Evolutionary conservation across 1,284 basidiomycete genomes (phyloP).

Genomic region (Malassezia psittaci): DNA sequence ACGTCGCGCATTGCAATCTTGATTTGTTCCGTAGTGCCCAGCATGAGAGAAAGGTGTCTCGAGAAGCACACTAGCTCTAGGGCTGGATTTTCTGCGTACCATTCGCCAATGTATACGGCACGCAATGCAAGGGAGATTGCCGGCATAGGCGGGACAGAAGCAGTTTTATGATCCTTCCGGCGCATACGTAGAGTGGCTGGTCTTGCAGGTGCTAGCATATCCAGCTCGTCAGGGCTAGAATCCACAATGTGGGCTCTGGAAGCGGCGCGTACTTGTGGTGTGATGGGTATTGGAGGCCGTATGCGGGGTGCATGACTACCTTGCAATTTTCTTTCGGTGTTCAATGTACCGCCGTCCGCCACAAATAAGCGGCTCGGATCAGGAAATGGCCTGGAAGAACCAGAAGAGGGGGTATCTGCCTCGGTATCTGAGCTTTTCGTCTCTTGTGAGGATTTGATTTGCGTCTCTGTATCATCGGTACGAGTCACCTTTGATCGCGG

Average conservation of each 20-base stretch:
- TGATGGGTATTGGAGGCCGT: neutral
- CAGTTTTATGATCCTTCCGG: neutral
- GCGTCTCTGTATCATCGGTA: neutral
- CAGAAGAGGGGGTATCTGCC: neutral
- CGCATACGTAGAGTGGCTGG: constrained; percentile 13
- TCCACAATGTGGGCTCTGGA: neutral
- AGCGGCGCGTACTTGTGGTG: neutral
- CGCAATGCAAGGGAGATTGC: neutral
- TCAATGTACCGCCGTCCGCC: too few relatives aligned
- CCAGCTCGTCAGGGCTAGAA: constrained; percentile 15
- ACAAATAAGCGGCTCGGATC: too few relatives aligned
- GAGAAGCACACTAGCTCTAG: constrained; percentile 9
- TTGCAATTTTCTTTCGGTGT: neutral
- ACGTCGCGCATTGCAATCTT: constrained; percentile 14
- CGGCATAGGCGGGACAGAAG: neutral
- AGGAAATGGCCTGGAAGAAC: too few relatives aligned
- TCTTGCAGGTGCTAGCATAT: constrained; percentile 1
- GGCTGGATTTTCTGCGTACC: neutral
- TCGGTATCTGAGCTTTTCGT: neutral
- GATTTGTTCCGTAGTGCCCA: neutral
- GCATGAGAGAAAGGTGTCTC: constrained; percentile 7
- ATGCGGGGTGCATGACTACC: neutral
- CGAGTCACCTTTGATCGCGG: too few relatives aligned
- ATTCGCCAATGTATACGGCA: neutral
- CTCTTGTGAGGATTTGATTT: neutral